Evolutionary conservation across 75 land plant species (phyloP).

Genomic region (Picea glauca): DNA sequence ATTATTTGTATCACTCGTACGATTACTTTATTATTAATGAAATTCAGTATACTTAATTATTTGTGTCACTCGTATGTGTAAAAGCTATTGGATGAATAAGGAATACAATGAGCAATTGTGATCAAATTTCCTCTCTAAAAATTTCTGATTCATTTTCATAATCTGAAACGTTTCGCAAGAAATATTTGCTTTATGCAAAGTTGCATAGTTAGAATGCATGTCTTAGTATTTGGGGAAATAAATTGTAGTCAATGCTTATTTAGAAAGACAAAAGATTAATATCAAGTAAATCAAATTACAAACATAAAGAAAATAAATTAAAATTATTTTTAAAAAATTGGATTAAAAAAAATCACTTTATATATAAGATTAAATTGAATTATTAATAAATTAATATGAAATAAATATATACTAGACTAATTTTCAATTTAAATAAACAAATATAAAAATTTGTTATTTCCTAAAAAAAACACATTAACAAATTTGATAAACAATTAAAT

Average conservation of each 20-base stretch:
- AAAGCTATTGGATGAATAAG: conserved; percentile 87
- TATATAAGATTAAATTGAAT: too few species aligned
- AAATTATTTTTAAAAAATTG: not conserved
- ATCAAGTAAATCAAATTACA: not conserved
- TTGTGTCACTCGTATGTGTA: conserved; percentile 83
- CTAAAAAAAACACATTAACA: too few species aligned
- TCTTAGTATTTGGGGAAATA: conserved; percentile 71
- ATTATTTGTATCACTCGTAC: conserved; percentile 89
- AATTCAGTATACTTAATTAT: too few species aligned
- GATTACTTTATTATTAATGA: too few species aligned
- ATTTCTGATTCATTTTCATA: conserved; percentile 82
- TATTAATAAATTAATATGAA: too few species aligned
- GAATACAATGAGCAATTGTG: conserved; percentile 86
- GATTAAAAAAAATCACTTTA: too few species aligned
- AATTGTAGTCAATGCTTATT: not conserved
- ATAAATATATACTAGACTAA: not conserved
- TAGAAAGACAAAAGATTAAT: not conserved
- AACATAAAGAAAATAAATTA: too few species aligned
- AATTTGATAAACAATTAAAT: too few species aligned
- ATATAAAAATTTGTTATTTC: too few species aligned
- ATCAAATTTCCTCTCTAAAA: conserved; percentile 97
- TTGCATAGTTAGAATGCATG: conserved; percentile 79
- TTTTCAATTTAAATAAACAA: too few species aligned
- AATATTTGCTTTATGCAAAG: too few species aligned
- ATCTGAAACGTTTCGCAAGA: conserved; percentile 68